phyloP scores from a whole-genome alignment of 108 stramenopile genomes.

The Phaeodactylum tricornutum region DNA sequence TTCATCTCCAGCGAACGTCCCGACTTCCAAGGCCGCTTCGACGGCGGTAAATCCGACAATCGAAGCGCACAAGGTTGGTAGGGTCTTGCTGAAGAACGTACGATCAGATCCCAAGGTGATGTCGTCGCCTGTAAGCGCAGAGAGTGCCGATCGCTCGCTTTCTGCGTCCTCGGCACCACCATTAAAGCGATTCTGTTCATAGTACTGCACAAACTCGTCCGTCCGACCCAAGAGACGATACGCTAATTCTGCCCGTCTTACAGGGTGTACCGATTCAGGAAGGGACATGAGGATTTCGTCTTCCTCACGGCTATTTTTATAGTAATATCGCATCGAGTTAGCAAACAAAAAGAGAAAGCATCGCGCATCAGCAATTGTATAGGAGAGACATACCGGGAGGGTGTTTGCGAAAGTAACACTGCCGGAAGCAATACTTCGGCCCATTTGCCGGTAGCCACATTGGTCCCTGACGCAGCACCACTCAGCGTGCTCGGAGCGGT shows the following conservation, averaged over 20 bases:
- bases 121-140: constrained; percentile 83
- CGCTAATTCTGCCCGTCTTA: constrained; percentile 78
- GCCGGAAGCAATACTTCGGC: constrained; percentile 58
- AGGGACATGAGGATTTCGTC: constrained; percentile 59
- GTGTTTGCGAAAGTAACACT: no score
- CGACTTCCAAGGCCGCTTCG: constrained; percentile 80
- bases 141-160: constrained; percentile 52
- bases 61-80: constrained; percentile 79
- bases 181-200: constrained; percentile 80
- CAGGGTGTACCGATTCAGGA: constrained; percentile 84
- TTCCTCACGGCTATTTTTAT: constrained; percentile 54
- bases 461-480: no score
- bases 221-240: constrained; percentile 66
- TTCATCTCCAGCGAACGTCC: constrained; percentile 72
- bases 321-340: not conserved
- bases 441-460: no score
- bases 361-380: no score
- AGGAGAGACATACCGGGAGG: no score
- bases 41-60: constrained; percentile 85
- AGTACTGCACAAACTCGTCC: constrained; percentile 82
- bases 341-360: no score
- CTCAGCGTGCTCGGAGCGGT: no score
- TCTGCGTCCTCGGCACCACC: constrained; percentile 40
- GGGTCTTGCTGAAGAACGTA: constrained; percentile 79
- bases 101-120: constrained; percentile 80